A percentile compares a stretch with the other conserved stretches of the same genome.
These are phyloP conservation scores for Scedosporium aurantiacum DNA, from an alignment of 2,329 filamentous ascomycete species.

Conservation along the genomic window DNA sequence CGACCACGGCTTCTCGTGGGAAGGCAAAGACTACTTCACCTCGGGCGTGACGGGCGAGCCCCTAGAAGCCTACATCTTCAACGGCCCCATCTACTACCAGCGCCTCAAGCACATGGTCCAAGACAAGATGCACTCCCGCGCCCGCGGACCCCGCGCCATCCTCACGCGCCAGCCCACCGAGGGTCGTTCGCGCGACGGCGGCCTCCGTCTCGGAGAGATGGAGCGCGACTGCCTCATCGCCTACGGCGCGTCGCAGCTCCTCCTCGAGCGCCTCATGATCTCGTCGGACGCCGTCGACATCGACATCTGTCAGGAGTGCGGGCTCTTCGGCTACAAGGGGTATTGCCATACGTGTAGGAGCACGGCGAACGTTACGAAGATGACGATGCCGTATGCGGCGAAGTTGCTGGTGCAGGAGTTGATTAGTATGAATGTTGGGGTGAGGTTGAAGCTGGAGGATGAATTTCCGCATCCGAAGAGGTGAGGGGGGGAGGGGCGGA, in stretches of 20 bases:
- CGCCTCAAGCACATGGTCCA: constrained; percentile 99
- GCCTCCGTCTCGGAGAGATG: constrained; percentile 93
- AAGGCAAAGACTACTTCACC: constrained; percentile 94
- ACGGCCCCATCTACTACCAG: constrained; percentile 98
- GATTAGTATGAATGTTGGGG: constrained; percentile 97
- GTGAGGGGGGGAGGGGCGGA: constrained; percentile 11
- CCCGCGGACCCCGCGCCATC: constrained; percentile 80
- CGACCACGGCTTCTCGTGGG: constrained; percentile 85
- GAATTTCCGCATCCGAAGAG: constrained; percentile 65
- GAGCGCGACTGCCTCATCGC: constrained; percentile 96
- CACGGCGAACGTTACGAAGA: constrained; percentile 72
- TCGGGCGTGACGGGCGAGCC: constrained; percentile 91
- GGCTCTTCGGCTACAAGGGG: constrained; percentile 88
- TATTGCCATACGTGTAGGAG: constrained; percentile 92
- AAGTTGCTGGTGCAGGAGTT: constrained; percentile 94
- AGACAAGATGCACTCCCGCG: constrained; percentile 97
- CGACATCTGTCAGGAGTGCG: constrained; percentile 88
- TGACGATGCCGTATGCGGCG: constrained; percentile 95
- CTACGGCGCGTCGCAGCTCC: constrained; percentile 84
- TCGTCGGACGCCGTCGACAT: constrained; percentile 83
- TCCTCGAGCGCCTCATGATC: constrained; percentile 90
- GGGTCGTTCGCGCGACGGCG: constrained; percentile 84
- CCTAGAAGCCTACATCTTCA: constrained; percentile 93
- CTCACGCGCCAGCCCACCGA: constrained; percentile 93
- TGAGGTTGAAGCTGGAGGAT: constrained; percentile 79